phyloP scores from a whole-genome alignment of 192 early-diverging fungal species.

The Haplosporangium gracile region DNA sequence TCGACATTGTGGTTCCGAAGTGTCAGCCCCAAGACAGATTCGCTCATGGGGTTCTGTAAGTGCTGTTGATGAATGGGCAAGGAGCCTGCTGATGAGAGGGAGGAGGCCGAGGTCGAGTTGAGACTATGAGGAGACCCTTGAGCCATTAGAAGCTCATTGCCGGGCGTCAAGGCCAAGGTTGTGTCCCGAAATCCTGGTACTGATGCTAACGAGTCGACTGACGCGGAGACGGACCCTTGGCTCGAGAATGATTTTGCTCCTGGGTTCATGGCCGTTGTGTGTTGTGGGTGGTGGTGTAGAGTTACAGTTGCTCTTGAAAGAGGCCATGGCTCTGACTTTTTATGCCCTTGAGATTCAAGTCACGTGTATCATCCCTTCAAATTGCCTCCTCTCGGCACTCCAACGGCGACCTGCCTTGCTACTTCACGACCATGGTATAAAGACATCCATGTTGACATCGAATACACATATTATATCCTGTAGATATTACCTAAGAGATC shows the following conservation, averaged over 20 bases:
- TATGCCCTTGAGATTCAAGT: neutral
- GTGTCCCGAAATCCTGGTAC: constrained; percentile 15
- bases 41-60: neutral
- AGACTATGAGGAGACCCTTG: constrained; percentile 38
- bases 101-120: constrained; percentile 46
- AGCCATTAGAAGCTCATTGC: constrained; percentile 14
- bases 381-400: no score
- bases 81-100: constrained; percentile 42
- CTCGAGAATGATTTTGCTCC: constrained; percentile 25
- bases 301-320: neutral
- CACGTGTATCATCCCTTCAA: neutral
- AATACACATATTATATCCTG: no score
- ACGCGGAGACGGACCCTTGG: constrained; percentile 19
- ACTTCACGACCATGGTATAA: no score
- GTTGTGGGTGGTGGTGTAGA: neutral
- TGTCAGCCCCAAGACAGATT: constrained; percentile 15
- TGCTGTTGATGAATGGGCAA: constrained; percentile 43
- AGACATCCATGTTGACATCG: no score
- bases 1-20: constrained; percentile 19
- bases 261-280: constrained; percentile 26
- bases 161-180: neutral
- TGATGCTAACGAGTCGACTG: constrained; percentile 39
- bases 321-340: neutral
- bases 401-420: no score
- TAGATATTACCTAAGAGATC: no score